These are phyloP conservation scores for Prunus salicina DNA, from an alignment of 306 rosid species.

Conservation along the genomic window DNA sequence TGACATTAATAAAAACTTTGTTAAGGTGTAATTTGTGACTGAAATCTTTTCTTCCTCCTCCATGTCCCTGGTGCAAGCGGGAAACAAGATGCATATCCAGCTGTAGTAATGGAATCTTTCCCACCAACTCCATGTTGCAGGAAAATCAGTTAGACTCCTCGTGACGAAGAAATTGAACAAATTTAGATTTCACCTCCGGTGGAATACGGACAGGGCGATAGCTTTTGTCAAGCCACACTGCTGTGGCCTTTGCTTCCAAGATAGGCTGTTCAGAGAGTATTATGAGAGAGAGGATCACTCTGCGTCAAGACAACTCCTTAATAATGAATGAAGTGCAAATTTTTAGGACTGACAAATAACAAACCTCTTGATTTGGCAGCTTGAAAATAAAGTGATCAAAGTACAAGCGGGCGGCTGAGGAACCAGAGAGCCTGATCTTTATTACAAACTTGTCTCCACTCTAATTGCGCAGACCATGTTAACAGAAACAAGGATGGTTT, in stretches of 20 bases:
- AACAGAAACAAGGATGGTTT: conserved; percentile 8
- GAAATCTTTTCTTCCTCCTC: background rate
- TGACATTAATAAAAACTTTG: background rate
- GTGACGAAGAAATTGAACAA: conserved; percentile 44
- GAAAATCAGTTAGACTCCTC: conserved; percentile 38
- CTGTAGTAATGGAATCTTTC: conserved; percentile 6
- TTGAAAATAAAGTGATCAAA: conserved; percentile 68
- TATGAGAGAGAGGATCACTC: conserved; percentile 8
- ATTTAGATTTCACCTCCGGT: conserved; percentile 55
- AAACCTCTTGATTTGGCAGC: conserved; percentile 83
- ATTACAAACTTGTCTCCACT: conserved; percentile 75
- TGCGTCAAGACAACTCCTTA: conserved; percentile 16
- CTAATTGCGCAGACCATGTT: conserved; percentile 40
- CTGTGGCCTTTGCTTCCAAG: conserved; percentile 79
- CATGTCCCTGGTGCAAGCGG: background rate
- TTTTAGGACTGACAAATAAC: background rate
- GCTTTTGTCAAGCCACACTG: conserved; percentile 76
- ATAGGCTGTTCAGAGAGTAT: conserved; percentile 49
- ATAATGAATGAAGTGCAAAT: background rate
- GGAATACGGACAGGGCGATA: conserved; percentile 81
- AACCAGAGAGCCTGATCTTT: conserved; percentile 55
- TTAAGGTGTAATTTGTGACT: background rate
- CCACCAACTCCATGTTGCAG: background rate
- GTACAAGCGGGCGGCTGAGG: conserved; percentile 71
- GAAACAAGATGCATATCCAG: conserved; percentile 5